These are phyloP conservation scores for Desmodesmus armatus DNA, from an alignment of 139 green algal genomes.

Conservation along the genomic window DNA sequence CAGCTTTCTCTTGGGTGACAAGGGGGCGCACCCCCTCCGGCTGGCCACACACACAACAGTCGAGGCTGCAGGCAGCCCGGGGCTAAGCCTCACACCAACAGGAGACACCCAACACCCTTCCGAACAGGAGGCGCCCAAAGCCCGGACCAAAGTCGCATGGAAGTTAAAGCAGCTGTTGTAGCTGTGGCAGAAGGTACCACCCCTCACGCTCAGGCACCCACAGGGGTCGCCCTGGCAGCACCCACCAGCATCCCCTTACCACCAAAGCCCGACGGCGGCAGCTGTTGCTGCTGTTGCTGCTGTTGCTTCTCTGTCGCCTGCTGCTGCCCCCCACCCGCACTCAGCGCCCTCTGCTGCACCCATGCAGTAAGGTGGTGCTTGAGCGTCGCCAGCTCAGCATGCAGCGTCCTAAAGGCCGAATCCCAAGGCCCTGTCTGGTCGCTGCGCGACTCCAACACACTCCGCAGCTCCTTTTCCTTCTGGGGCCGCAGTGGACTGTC, in stretches of 20 bases:
- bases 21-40: no score
- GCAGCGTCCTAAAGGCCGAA: background rate
- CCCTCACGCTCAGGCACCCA: slow-evolving; percentile 18
- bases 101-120: no score
- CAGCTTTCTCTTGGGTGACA: no score
- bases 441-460: no score
- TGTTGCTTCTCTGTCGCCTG: background rate
- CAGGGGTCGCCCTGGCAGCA: background rate
- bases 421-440: slow-evolving; percentile 11
- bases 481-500: background rate
- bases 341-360: background rate
- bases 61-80: no score
- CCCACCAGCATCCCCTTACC: slow-evolving; percentile 28
- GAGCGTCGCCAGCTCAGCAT: slow-evolving; percentile 1
- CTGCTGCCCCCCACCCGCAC: background rate
- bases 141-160: no score
- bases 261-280: background rate
- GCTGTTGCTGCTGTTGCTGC: background rate
- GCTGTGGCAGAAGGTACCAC: no score
- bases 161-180: no score
- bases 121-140: no score
- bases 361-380: background rate
- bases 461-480: background rate
- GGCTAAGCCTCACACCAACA: no score
- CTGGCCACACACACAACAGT: no score